phyloP scores from a whole-genome alignment of 805 yeast species.

The Candida manassasensis region DNA sequence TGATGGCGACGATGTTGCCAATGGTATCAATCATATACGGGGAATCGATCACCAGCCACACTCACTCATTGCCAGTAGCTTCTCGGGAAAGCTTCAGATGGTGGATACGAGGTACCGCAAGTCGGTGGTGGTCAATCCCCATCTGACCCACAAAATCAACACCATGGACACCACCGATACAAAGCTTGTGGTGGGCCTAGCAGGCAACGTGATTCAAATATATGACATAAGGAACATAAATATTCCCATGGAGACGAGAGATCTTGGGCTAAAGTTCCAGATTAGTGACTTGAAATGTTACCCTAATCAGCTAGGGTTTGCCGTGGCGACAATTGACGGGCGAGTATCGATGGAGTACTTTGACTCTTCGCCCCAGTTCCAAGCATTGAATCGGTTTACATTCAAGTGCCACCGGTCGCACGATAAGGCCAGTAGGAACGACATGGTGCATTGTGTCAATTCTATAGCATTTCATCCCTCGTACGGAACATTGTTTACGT shows the following conservation, averaged over 20 bases:
- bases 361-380: conserved; percentile 41
- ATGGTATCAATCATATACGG: conserved; percentile 35
- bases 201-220: conserved; percentile 49
- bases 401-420: conserved; percentile 71
- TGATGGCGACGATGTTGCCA: conserved; percentile 8
- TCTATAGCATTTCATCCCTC: conserved; percentile 39
- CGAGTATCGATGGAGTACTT: conserved; percentile 71
- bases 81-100: conserved; percentile 52
- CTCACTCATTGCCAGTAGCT: conserved; percentile 51
- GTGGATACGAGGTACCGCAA: conserved; percentile 35
- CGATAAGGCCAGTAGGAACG: conserved; percentile 36
- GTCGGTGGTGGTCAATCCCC: conserved; percentile 7
- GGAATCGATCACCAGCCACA: conserved; percentile 20
- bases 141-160: conserved; percentile 42
- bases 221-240: conserved; percentile 49
- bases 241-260: conserved; percentile 47
- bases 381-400: conserved; percentile 54
- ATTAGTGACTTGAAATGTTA: conserved; percentile 51
- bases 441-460: conserved; percentile 51
- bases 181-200: conserved; percentile 48
- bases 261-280: conserved; percentile 65
- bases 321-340: conserved; percentile 75
- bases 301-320: conserved; percentile 55
- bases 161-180: conserved; percentile 53
- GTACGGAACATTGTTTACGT: conserved; percentile 41